A percentile compares a stretch with the other conserved stretches of the same genome.
phyloP scores from a whole-genome alignment of 192 early-diverging fungal genomes.

The Gonapodya sp. region DNA sequence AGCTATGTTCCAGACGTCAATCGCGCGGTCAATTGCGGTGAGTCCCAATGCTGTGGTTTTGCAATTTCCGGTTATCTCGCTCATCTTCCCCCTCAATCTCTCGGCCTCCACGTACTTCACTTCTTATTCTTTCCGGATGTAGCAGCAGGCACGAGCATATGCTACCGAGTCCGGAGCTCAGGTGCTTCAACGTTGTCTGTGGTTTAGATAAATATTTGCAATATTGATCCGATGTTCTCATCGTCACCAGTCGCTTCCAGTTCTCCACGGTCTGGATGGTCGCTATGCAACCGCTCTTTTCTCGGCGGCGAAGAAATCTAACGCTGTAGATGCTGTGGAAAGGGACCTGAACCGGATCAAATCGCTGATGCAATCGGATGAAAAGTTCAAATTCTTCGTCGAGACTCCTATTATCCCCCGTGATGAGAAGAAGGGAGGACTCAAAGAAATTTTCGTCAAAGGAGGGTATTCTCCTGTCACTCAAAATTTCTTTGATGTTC shows the following conservation, averaged over 20 bases:
- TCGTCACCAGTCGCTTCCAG: slow-evolving; percentile 57
- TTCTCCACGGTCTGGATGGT: slow-evolving; percentile 88
- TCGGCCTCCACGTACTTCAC: neutral
- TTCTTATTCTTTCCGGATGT: no score
- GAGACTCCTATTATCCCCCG: slow-evolving; percentile 82
- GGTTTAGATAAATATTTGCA: neutral
- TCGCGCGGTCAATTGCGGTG: neutral
- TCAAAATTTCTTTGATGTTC: slow-evolving; percentile 79
- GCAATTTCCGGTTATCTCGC: neutral
- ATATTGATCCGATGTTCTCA: neutral
- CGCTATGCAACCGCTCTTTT: slow-evolving; percentile 96
- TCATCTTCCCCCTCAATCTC: neutral
- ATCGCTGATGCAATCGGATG: slow-evolving; percentile 59
- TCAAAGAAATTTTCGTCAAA: slow-evolving; percentile 52
- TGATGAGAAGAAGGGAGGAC: slow-evolving; percentile 63
- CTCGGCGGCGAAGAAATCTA: slow-evolving; percentile 79
- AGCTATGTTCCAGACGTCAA: neutral
- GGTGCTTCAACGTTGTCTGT: neutral
- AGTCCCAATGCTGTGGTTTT: neutral
- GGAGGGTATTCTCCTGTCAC: slow-evolving; percentile 66
- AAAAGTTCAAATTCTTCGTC: slow-evolving; percentile 58
- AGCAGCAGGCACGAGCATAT: neutral
- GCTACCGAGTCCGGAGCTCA: neutral
- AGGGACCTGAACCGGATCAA: slow-evolving; percentile 65
- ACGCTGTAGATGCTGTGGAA: slow-evolving; percentile 71